Evolutionary conservation across 1,139 yeast species (phyloP).

Genomic region (Nakaseomyces glabratus): DNA sequence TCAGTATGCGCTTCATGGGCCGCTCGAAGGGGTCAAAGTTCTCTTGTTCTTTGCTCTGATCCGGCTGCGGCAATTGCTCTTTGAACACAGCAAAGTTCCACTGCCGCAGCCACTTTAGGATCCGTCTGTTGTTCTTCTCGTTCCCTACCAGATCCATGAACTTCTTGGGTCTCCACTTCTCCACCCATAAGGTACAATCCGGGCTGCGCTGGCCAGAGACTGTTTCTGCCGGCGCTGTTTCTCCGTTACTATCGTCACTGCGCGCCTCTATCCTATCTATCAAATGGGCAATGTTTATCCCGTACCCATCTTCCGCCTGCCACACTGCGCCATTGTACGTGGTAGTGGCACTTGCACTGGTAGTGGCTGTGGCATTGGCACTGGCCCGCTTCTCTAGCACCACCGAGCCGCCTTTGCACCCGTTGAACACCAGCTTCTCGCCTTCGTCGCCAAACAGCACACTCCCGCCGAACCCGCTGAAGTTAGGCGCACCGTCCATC

Average conservation of each 20-base stretch:
- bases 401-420: too few relatives aligned
- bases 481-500: too few relatives aligned
- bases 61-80: slow-evolving; percentile 29
- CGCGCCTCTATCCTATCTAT: slow-evolving; percentile 27
- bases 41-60: slow-evolving; percentile 9
- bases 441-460: slow-evolving; percentile 3
- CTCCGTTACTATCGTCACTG: not conserved
- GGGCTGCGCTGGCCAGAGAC: slow-evolving; percentile 10
- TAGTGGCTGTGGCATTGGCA: not conserved
- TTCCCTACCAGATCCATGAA: slow-evolving; percentile 76
- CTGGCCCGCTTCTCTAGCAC: not conserved
- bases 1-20: slow-evolving; percentile 59
- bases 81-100: slow-evolving; percentile 71
- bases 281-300: slow-evolving; percentile 32
- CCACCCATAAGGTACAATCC: slow-evolving; percentile 50
- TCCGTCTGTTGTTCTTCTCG: slow-evolving; percentile 62
- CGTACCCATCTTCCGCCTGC: slow-evolving; percentile 30
- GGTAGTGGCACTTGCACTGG: not conserved
- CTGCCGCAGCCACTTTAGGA: slow-evolving; percentile 70
- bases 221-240: not conserved
- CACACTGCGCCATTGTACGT: slow-evolving; percentile 11
- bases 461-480: not conserved
- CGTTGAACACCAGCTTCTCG: too few relatives aligned
- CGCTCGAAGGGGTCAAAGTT: slow-evolving; percentile 51
- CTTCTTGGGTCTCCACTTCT: slow-evolving; percentile 69